These are phyloP conservation scores for Nicotiana sylvestris DNA, from an alignment of 257 asterid species.

Conservation along the genomic window DNA sequence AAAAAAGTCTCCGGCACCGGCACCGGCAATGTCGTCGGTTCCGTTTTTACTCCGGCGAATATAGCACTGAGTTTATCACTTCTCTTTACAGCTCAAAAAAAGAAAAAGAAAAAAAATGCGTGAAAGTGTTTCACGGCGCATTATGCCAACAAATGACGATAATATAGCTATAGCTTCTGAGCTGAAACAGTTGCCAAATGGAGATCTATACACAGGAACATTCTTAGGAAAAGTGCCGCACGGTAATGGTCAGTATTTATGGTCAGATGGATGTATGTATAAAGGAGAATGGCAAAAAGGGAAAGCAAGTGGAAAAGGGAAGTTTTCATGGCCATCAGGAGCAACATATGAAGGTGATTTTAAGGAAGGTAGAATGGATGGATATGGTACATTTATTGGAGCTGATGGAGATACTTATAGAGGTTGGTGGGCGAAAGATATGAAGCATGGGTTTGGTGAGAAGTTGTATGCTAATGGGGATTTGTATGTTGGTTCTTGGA, in stretches of 20 bases:
- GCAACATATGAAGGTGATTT: slow-evolving; percentile 21
- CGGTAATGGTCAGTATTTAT: slow-evolving; percentile 19
- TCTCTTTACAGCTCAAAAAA: not conserved
- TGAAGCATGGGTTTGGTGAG: slow-evolving; percentile 21
- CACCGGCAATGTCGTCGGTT: not conserved
- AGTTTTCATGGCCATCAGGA: slow-evolving; percentile 22
- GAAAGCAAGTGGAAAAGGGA: slow-evolving; percentile 18
- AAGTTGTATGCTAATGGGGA: slow-evolving; percentile 21
- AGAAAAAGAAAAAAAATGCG: not conserved
- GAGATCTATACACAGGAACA: slow-evolving; percentile 14
- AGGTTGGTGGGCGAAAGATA: slow-evolving; percentile 12
- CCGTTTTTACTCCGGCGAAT: not conserved
- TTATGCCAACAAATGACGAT: slow-evolving; percentile 7
- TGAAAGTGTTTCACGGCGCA: not conserved
- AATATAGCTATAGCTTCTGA: not conserved
- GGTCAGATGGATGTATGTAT: slow-evolving; percentile 24
- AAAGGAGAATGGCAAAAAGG: slow-evolving; percentile 19
- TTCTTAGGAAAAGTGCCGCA: slow-evolving; percentile 12
- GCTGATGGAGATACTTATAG: slow-evolving; percentile 17
- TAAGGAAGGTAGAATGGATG: slow-evolving; percentile 23
- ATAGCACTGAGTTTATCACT: no score
- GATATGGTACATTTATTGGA: slow-evolving; percentile 15
- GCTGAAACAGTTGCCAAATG: slow-evolving; percentile 2
- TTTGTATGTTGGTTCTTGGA: slow-evolving; percentile 19
- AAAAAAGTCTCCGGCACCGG: not conserved